Evolutionary conservation across 805 yeast genomes (phyloP), one percentile per base, ranked within the genome.

Genomic region (Metschnikowia santaceciliae): DNA sequence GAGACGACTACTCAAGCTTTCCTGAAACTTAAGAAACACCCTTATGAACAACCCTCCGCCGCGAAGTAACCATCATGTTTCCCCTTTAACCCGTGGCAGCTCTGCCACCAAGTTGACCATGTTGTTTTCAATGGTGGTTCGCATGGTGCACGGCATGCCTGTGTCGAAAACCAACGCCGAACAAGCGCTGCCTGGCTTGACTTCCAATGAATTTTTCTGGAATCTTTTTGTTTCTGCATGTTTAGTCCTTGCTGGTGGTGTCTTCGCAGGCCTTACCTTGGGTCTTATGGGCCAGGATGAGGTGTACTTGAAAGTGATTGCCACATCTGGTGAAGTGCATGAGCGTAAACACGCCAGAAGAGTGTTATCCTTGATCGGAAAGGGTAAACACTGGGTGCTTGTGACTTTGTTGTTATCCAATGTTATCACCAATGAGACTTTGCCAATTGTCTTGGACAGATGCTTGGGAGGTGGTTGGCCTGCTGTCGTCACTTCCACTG

Each of bases 231-330:
- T 84, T 13, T 84, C 94, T 1, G 75, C 78, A 6, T 56, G 72
- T 20, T 73, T 88, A 22, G 95, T 88, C 1, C 61, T 89, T 34
- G 73, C 86, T 3, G 96, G 96, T 52, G 96, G 96, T 58, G 83
- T 87, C n/a, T 89, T 89, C 75, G 96, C 96, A 4, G 96, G 96
- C 6, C 76, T 92, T 40, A 94, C 99, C n/a, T 74, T 92, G 45
- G 98, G 94, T 2, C 78, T 92, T 10, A 92, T 92, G 99, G 98
- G 98, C 58, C 98, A 92, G 68, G 98, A 92, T 67, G 98, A 92
- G 68, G 92, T 92, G 22, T 89, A 91, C 61, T 76, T 92, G 54
- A 92, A 89, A 68, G 99, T 92, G 11, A 86, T 92, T 54, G 84
- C 90, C 49, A 82, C 86, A 42, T 82, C 90, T n/a, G 98, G 99